Evolutionary conservation across 495 filamentous ascomycete genomes (phyloP), one percentile per base, ranked within the genome.

Genomic region (Geopyxis carbonaria): DNA sequence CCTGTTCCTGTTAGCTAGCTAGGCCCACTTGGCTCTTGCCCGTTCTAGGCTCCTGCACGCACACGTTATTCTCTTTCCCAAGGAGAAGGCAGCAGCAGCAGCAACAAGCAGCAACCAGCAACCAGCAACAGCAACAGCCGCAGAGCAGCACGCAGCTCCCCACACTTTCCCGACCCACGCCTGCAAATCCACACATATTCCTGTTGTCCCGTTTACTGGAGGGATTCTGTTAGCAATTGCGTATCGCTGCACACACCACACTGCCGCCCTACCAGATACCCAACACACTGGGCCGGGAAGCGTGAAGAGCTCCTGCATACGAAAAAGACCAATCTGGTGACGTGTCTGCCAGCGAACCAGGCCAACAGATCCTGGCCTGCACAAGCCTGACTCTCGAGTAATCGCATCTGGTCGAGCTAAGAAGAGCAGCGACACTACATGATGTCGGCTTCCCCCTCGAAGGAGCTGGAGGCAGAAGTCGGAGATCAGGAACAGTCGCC

Each of bases 381-480:
- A 11, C 27, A 2, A 30, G 15, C 11, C 11, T 30, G 11, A 30
- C 11, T 30, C 15, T 11, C 27, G 15, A 30, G 31, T 34, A 34
- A n/a, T n/a, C n/a, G n/a, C n/a, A n/a, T n/a, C n/a, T n/a, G 31
- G 31, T 9, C 16, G 31, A 20, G 9, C 16, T 37, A 11, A 7
- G 21, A 37, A 37, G n/a, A 37, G n/a, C n/a, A n/a, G n/a, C n/a
- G n/a, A n/a, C n/a, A 30, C 27, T 37, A 76, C 68, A 78, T 70
- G 75, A 93, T 93, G 84, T 89, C 87, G 69, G 82, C 80, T 69
- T 80, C 81, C 72, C 81, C 83, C 68, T 75, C 84, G 56, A 89
- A 92, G 69, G 74, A 81, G 55, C 65, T 67, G 57, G 82, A 91
- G 59, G 76, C 81, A 65, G 87, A 93, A 70, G 76, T 75, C 69